Evolutionary conservation across 208 protist species (phyloP).

Genomic region (Spongospora subterranea): DNA sequence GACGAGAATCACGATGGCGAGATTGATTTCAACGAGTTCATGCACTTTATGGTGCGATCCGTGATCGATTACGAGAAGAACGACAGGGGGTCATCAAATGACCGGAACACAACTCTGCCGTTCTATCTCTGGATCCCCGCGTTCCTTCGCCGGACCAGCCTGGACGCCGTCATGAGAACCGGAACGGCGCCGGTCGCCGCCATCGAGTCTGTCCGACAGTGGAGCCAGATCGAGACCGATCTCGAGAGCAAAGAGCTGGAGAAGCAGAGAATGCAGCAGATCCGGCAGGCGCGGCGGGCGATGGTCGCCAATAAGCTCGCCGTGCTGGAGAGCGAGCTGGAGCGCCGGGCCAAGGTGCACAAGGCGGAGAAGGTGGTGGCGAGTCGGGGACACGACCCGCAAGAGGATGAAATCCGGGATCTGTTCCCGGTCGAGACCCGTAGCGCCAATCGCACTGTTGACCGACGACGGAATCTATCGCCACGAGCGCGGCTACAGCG

Average conservation of each 20-base stretch:
- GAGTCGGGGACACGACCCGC: too few relatives aligned
- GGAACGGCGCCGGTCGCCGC: too few relatives aligned
- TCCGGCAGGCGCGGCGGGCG: too few relatives aligned
- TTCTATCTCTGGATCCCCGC: not conserved
- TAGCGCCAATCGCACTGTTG: too few relatives aligned
- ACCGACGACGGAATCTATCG: too few relatives aligned
- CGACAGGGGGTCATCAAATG: too few relatives aligned
- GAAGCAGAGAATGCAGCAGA: not conserved
- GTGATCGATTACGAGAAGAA: not conserved
- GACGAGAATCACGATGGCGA: not conserved
- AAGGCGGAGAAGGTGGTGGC: too few relatives aligned
- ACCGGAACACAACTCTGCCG: not conserved
- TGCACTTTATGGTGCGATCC: not conserved
- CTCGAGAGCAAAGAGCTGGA: not conserved
- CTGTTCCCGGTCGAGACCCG: too few relatives aligned
- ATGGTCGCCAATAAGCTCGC: not conserved
- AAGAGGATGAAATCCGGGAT: too few relatives aligned
- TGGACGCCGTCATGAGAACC: not conserved
- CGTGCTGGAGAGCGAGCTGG: not conserved
- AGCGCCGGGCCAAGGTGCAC: not conserved
- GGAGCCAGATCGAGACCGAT: not conserved
- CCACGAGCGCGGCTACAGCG: too few relatives aligned
- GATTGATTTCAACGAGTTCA: constrained; percentile 2
- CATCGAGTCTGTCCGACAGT: not conserved
- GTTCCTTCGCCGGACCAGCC: not conserved